Evolutionary conservation across 2,329 filamentous ascomycete genomes (phyloP), one percentile per base, ranked within the genome.

Genomic region (Furcasterigmium furcatum): DNA sequence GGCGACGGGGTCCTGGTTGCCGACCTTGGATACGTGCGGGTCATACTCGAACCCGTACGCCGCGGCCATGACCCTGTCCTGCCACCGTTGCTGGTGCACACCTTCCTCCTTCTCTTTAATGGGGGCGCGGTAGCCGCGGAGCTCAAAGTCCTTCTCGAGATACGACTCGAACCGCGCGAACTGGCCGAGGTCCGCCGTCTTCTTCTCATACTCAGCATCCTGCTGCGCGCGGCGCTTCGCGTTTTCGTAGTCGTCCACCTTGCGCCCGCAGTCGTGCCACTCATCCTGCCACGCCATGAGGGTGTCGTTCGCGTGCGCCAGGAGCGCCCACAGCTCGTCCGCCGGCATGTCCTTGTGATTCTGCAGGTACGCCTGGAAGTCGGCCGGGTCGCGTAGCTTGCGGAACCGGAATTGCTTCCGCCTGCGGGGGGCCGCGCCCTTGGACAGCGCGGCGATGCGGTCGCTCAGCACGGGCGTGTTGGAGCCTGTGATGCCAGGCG

Each of bases 21-120:
- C 79, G 47, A 83, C 70, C 60, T 78, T 79, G 48, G 72, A 73
- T 3, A 74, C 72, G 43, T 80, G 75, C 9, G 75, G 70, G 52
- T 84, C 80, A 52, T 83, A 80, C 48, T 82, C 76, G 53, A 84
- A 83, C 14, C 76, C 74, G 55, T 84, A 85, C 2, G 74, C 70
- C 49, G 76, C 70, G 8, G 81, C 79, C 72, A 80, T 77, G 49
- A 82, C 68, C 45, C 70, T 70, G 61, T 84, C 79, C 57, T 85
- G 76, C 48, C 48, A 52, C 12, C 50, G 48, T 22, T 51, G 67
- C 36, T 77, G 70, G 20, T 70, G 64, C 1, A 70, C 70, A 44
- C 76, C 73, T 24, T 60, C 55, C 36, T 67, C 60, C 5, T 63
- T 60, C 32, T 67, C 65, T 39, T 70, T 67, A 16, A 51, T 41